Percentiles rank a stretch among this genome's conserved stretches.
These are phyloP conservation scores for Lepidium africanum DNA, from an alignment of 345 rosid species.

Conservation along the genomic window DNA sequence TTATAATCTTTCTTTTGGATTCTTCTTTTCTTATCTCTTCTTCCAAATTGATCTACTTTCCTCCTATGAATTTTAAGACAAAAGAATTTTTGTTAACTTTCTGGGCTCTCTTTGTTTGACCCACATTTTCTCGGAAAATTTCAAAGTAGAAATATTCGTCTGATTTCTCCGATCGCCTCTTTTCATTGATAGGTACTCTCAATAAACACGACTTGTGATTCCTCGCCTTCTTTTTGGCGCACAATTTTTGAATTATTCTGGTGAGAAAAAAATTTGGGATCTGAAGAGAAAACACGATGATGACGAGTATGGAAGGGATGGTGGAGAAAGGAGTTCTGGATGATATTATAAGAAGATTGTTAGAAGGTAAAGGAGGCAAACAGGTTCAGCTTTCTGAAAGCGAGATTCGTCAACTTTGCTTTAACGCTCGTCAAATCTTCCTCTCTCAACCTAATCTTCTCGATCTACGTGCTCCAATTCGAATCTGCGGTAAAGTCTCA, in stretches of 20 bases:
- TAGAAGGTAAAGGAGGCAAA: conserved; percentile 84
- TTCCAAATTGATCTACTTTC: conserved; percentile 6
- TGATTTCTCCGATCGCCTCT: conserved; percentile 1
- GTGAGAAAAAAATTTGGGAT: not conserved
- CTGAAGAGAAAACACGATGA: conserved; percentile 38
- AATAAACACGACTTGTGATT: not conserved
- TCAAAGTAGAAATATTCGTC: not conserved
- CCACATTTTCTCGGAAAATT: conserved; percentile 14
- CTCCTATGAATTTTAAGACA: conserved; percentile 1
- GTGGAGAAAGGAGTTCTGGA: conserved; percentile 77
- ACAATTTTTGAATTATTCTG: not conserved
- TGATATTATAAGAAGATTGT: conserved; percentile 79
- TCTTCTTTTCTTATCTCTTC: conserved; percentile 11
- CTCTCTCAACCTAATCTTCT: conserved; percentile 75
- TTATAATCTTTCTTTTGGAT: not conserved
- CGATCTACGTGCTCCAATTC: conserved; percentile 71
- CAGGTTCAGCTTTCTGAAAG: conserved; percentile 93
- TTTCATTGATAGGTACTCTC: not conserved
- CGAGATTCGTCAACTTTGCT: conserved; percentile 95
- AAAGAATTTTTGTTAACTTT: conserved; percentile 4
- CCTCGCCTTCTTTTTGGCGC: not conserved
- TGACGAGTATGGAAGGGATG: conserved; percentile 71
- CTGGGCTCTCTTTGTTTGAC: conserved; percentile 27
- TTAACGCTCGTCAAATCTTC: conserved; percentile 87
- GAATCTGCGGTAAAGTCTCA: conserved; percentile 54